A percentile compares a stretch with the other conserved stretches of the same genome.
Evolutionary conservation across 2,329 filamentous ascomycete species (phyloP).

Genomic region (Fusarium sp.): DNA sequence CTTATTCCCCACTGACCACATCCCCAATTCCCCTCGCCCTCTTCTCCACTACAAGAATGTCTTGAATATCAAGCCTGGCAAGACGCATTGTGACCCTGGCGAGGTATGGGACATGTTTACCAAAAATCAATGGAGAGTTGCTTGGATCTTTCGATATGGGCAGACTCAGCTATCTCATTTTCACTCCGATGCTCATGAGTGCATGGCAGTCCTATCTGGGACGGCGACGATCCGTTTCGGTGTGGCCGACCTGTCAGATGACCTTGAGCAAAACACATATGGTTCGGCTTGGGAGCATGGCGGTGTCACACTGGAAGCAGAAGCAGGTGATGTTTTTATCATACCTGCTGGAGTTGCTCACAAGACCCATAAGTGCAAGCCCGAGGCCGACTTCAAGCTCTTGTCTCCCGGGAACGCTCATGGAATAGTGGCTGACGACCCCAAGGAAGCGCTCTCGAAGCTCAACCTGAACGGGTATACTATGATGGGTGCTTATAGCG

Average conservation of each 20-base stretch:
- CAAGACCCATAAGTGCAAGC: conserved; percentile 62
- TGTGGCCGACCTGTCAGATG: conserved; percentile 61
- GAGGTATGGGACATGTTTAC: conserved; percentile 57
- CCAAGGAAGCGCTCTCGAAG: conserved; percentile 53
- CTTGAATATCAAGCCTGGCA: conserved; percentile 1
- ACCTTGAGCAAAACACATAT: conserved; percentile 57
- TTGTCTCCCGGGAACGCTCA: conserved; percentile 60
- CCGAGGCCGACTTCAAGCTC: conserved; percentile 51
- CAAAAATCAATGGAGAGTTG: conserved; percentile 64
- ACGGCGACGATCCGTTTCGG: conserved; percentile 67
- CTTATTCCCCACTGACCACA: conserved; percentile 58
- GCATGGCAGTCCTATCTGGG: conserved; percentile 68
- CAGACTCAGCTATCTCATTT: conserved; percentile 68
- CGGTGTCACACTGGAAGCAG: conserved; percentile 62
- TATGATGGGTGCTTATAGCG: conserved; percentile 64
- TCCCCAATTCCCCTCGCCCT: conserved; percentile 65
- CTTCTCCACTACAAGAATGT: conserved; percentile 63
- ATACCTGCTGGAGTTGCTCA: conserved; percentile 68
- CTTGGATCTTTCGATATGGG: conserved; percentile 71
- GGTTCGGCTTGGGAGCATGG: conserved; percentile 59
- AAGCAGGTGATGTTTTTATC: conserved; percentile 69
- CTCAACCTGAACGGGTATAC: conserved; percentile 52
- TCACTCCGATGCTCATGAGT: conserved; percentile 68
- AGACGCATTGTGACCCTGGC: conserved; percentile 52
- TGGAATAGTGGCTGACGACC: conserved; percentile 53